phyloP scores from a whole-genome alignment of 1,284 basidiomycete species.

The Tilletia caries region DNA sequence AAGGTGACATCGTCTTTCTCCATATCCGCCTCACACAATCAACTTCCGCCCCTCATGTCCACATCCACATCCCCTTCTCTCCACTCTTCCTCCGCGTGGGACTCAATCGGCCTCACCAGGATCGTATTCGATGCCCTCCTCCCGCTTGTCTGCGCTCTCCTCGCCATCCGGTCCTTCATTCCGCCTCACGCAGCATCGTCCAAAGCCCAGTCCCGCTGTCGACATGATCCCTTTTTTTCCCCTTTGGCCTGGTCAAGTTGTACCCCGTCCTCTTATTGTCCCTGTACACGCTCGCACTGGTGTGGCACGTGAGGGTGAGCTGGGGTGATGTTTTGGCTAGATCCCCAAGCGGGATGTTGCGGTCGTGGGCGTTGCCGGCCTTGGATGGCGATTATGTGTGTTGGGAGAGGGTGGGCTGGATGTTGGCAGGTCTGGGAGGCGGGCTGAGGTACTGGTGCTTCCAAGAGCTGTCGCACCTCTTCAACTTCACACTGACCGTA shows the following conservation, averaged over 20 bases:
- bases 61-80: too few relatives aligned
- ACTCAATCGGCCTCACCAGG: too few relatives aligned
- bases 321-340: background rate
- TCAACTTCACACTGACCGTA: background rate
- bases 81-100: too few relatives aligned
- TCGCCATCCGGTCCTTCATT: slow-evolving; percentile 2
- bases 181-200: background rate
- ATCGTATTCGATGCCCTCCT: background rate
- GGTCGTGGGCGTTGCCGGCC: background rate
- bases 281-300: background rate
- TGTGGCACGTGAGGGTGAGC: background rate
- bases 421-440: background rate
- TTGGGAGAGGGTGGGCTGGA: background rate
- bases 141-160: background rate
- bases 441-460: background rate
- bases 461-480: background rate
- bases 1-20: too few relatives aligned
- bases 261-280: background rate
- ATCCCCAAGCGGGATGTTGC: background rate
- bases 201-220: background rate
- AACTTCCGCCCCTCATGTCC: too few relatives aligned
- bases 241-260: background rate
- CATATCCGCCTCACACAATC: too few relatives aligned
- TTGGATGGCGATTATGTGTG: background rate
- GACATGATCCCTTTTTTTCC: background rate